Percentiles rank a stretch among this genome's conserved stretches.
Evolutionary conservation across 2,329 filamentous ascomycete species (phyloP).

Genomic region (Gnomoniopsis smithogilvyi): DNA sequence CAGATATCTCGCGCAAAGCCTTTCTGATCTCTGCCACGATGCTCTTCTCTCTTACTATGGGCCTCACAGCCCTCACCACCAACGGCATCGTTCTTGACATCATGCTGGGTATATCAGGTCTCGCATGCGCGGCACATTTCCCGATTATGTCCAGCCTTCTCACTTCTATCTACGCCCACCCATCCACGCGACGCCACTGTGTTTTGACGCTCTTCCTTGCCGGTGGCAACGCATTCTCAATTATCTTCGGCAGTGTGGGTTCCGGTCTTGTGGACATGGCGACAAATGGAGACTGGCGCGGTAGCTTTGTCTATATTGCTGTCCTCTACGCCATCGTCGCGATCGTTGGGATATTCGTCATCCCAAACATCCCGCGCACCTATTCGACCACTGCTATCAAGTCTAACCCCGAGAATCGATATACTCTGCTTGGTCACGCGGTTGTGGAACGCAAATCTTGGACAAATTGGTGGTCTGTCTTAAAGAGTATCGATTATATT

Average conservation of each 20-base stretch:
- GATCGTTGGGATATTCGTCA: conserved; percentile 24
- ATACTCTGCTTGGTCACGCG: conserved; percentile 13
- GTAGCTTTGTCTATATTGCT: conserved; percentile 28
- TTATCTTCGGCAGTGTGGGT: conserved; percentile 30
- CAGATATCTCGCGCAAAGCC: conserved; percentile 24
- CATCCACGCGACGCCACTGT: conserved; percentile 30
- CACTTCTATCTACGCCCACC: conserved; percentile 27
- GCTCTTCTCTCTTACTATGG: conserved; percentile 26
- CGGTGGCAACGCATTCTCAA: conserved; percentile 28
- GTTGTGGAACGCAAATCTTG: conserved; percentile 19
- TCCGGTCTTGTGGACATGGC: conserved; percentile 27
- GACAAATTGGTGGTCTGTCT: conserved; percentile 19
- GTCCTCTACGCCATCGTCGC: conserved; percentile 26
- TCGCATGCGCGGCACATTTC: conserved; percentile 30
- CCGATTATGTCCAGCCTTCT: conserved; percentile 30
- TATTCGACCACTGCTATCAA: background rate
- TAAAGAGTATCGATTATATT: conserved; percentile 29
- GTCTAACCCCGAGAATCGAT: conserved; percentile 15
- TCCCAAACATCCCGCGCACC: conserved; percentile 24
- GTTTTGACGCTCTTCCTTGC: conserved; percentile 32
- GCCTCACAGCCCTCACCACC: conserved; percentile 24
- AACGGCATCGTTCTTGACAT: conserved; percentile 29
- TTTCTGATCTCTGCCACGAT: conserved; percentile 27
- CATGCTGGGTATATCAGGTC: conserved; percentile 28
- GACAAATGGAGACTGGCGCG: conserved; percentile 25